Evolutionary conservation across 1,139 yeast genomes (phyloP), one percentile per base, ranked within the genome.

Genomic region (Diutina neorugosa): DNA sequence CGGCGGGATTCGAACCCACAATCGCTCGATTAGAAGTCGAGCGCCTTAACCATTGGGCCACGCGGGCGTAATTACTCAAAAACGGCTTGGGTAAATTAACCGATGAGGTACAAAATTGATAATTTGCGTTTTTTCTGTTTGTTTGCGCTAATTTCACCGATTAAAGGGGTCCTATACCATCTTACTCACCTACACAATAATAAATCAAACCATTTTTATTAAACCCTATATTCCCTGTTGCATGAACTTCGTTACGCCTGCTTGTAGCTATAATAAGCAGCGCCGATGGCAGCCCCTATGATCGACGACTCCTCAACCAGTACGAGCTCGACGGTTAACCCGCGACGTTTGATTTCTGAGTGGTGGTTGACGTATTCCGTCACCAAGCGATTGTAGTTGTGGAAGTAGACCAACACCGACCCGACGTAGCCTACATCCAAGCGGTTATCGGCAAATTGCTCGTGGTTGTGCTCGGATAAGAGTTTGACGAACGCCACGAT

Each of bases 251-350:
- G 37, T 31, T 16, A 18, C 25, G 25, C 25, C 25, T 23, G 25
- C 43, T 12, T 43, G 34, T 21, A 11, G 19, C 21, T 31, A 58
- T 63, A 63, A 57, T 65, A 72, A 18, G 78, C 78, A 48, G 78
- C 78, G 12, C 77, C 78, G 53, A 74, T 74, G 27, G 79, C 78
- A 51, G 78, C 76, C 4, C 79, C 79, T 41, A 73, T 69, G 42
- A 74, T 66, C 18, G 78, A 73, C 60, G 78, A 73, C 57, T 74
- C 64, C 41, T 70, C 73, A 53, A 74, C 67, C 54, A 67, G 63
- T 60, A 67, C 68, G 55, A 74, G 70, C 52, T 70, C 73, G 43
- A 74, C 70, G 16, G 60, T 58, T 31, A 71, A 59, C 11, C 67
- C 66, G 61, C 67, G 57, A 4, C 58, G 58, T 52, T 58, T 56